Base-by-base conservation (phyloP, 495 filamentous ascomycete species). In the Penicillium manginii region DNA sequence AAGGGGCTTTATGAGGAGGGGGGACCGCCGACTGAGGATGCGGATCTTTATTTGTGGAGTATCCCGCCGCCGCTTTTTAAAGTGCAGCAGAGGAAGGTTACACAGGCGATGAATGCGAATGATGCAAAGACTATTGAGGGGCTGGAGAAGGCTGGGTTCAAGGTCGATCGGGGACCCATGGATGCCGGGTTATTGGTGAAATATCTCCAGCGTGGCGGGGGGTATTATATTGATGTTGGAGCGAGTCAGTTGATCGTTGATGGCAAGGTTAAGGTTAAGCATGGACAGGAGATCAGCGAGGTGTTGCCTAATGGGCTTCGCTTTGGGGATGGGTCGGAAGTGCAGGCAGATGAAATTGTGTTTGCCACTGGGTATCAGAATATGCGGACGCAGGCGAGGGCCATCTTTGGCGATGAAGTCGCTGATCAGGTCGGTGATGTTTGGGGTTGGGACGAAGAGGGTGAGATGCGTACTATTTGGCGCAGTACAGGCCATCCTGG, bases 321-420 rank as follows among this genome's bases (percentile, higher is more conserved):
- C 9, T 86, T 96, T 50, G 81, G 76, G 0, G 89, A 94, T 64
- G 90, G 88, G 0, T 79, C 77, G 0, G 78, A 81, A 56, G 70
- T 94, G 0, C 80, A 87, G 54, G 91, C 91, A 0, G 91, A 96
- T 61, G 88, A 91, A 72, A 86, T 96, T 55, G 78, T 94, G 11
- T 86, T 93, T 58, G 91, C 91, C 12, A 96, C 91, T 14, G 91
- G 91, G 0, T 96, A 92, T 69, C 75, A 85, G 55, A 92, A 92
- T 64, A 96, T 94, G 91, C 74, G 82, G 40, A 86, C 84, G 1
- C 71, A 75, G 57, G 74, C 77, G 12, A 70, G 85, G 5, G 72
- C 61, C 21, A 86, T 93, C 45, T 87, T 96, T 52, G 90, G 90
- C 0, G 85, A 91, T 49, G 81, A 83, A 33, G 72, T 93, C 15